Base-by-base conservation (phyloP, 768 basidiomycete genomes). In the Suillus fuscotomentosus region DNA sequence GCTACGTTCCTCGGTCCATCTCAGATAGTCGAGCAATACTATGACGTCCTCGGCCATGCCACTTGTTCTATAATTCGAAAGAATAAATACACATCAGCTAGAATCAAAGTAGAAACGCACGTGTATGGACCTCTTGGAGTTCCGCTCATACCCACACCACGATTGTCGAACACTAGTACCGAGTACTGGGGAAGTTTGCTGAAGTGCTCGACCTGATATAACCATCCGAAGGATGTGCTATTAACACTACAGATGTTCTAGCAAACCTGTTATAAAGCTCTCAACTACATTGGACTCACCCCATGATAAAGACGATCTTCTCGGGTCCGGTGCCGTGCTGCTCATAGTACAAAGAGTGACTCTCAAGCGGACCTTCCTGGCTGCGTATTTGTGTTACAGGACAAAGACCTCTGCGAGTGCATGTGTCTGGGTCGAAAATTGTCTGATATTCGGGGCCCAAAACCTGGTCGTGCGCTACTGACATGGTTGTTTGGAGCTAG, bases 291-390 rank as follows among this genome's bases (percentile, higher is more conserved):
- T 34, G 42, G 4, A 61, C 70, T 63, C 55, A 79, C 84, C 93
- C 92, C 91, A 91, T 92, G 68, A 95, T 87, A 68, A 92, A 85
- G 1, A 94, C 70, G 20, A 94, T 73, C 70, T 91, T 92, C 65
- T 82, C 79, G 11, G 82, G 81, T 0, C 88, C 88, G 4, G 67
- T 76, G 3, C 92, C 93, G 73, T 95, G 93, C 47, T 88, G 83
- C 73, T 93, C 91, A 66, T 83, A 94, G 74, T 94, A 95, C 2
- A 94, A 78, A 1, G 89, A 90, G 70, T 92, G 90, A 59, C 84
- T 87, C 70, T 90, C 84, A 3, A 87, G 65, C 0, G 82, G 74
- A 60, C 81, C 76, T n/a, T 74, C 78, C 68, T 85, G 81, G 17
- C 79, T 75, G 34, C 80, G 79, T 5, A 86, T 76, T 36, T 79